Evolutionary conservation across 768 basidiomycete genomes (phyloP).

Genomic region (Pholiota microspora): DNA sequence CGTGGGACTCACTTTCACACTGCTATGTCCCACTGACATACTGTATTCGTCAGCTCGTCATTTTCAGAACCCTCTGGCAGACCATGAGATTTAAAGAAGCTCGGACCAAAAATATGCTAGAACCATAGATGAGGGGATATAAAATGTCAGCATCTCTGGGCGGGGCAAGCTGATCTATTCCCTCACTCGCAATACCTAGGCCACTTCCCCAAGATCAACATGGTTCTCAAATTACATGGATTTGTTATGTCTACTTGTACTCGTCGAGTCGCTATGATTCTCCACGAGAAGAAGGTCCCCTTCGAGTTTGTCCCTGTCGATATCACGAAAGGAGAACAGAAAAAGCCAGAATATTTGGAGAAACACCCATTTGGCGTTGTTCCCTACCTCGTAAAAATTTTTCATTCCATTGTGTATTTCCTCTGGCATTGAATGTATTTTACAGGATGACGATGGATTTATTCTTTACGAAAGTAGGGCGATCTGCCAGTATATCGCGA

Average conservation of each 20-base stretch:
- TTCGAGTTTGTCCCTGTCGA: slow-evolving; percentile 49
- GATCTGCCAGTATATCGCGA: slow-evolving; percentile 53
- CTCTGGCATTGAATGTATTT: too few species aligned
- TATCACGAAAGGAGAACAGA: slow-evolving; percentile 42
- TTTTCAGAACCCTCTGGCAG: neutral
- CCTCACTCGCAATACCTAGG: too few species aligned
- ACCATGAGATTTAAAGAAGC: neutral
- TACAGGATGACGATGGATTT: slow-evolving; percentile 54
- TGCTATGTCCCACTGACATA: neutral
- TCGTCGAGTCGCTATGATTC: slow-evolving; percentile 44
- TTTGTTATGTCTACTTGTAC: slow-evolving; percentile 40
- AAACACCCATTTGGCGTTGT: slow-evolving; percentile 66
- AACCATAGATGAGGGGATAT: neutral
- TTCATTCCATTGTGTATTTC: neutral
- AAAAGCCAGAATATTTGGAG: slow-evolving; percentile 36
- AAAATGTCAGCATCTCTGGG: too few species aligned
- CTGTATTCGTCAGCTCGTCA: neutral
- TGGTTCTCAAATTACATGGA: slow-evolving; percentile 44
- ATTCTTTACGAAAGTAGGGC: slow-evolving; percentile 59
- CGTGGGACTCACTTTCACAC: neutral
- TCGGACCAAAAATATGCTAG: neutral
- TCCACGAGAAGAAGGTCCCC: slow-evolving; percentile 54
- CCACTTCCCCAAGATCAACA: slow-evolving; percentile 14
- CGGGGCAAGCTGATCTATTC: too few species aligned
- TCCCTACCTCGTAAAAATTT: slow-evolving; percentile 44